Conservation (phyloP, 306 rosid species). For the Rosa multiflora region DNA sequence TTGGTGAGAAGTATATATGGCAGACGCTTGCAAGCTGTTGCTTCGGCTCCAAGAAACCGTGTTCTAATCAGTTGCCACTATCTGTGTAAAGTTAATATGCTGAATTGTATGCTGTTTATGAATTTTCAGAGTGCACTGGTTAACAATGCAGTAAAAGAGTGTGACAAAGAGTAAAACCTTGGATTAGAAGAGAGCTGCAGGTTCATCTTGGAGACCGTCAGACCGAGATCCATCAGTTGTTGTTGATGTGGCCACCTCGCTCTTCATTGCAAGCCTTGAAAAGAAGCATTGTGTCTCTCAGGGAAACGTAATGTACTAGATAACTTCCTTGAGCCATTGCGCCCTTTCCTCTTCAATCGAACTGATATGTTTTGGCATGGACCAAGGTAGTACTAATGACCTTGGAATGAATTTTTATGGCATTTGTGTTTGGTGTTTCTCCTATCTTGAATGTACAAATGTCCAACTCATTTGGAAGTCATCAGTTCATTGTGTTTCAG, state of each 20-base stretch:
- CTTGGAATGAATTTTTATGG: neutral
- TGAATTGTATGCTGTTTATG: neutral
- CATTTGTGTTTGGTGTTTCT: neutral
- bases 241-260: slow-evolving; percentile 51
- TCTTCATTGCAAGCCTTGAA: slow-evolving; percentile 42
- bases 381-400: slow-evolving; percentile 38
- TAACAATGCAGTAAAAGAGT: slow-evolving; percentile 31
- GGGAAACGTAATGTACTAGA: slow-evolving; percentile 31
- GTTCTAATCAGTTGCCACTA: neutral
- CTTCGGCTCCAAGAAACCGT: slow-evolving; percentile 24
- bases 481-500: neutral
- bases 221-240: slow-evolving; percentile 47
- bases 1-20: slow-evolving; percentile 31
- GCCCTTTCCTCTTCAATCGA: slow-evolving; percentile 44
- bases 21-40: slow-evolving; percentile 32
- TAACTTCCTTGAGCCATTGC: slow-evolving; percentile 36
- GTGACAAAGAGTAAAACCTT: slow-evolving; percentile 47
- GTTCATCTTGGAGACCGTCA: slow-evolving; percentile 39
- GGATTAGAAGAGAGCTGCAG: slow-evolving; percentile 65
- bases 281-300: slow-evolving; percentile 19
- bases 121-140: slow-evolving; percentile 25
- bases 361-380: slow-evolving; percentile 62
- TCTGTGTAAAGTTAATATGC: neutral
- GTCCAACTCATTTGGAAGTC: neutral
- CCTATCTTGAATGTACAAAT: neutral